phyloP scores from a whole-genome alignment of 2,329 filamentous ascomycete species.

The Hypoxylon sp. region DNA sequence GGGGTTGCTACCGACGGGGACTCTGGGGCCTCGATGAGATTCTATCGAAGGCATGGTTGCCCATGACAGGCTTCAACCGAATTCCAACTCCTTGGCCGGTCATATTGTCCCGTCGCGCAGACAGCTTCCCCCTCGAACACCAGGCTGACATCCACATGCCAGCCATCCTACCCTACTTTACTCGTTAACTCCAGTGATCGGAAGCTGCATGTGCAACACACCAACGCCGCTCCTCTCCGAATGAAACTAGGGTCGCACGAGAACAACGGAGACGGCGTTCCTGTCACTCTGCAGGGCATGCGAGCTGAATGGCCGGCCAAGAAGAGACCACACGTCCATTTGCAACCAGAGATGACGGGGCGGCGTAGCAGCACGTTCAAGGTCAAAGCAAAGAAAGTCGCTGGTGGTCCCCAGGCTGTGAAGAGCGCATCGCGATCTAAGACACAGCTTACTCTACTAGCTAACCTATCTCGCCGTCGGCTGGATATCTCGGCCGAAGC shows the following conservation, averaged over 20 bases:
- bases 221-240: background rate
- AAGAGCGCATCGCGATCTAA: slow-evolving; percentile 11
- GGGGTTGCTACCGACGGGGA: background rate
- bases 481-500: background rate
- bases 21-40: background rate
- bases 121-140: background rate
- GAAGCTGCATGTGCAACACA: background rate
- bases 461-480: background rate
- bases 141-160: background rate
- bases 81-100: background rate
- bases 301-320: background rate
- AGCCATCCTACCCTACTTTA: background rate
- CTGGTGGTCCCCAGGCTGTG: background rate
- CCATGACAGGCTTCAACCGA: background rate
- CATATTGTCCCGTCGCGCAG: background rate
- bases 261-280: slow-evolving; percentile 1
- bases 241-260: slow-evolving; percentile 11
- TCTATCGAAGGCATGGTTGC: background rate
- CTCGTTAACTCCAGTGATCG: background rate
- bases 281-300: slow-evolving; percentile 1
- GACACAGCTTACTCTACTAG: background rate
- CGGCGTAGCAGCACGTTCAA: background rate
- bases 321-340: background rate
- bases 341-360: slow-evolving; percentile 7
- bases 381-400: slow-evolving; percentile 7